Evolutionary conservation across 495 filamentous ascomycete genomes (phyloP).

Genomic region (Lentithecium fluviatile): DNA sequence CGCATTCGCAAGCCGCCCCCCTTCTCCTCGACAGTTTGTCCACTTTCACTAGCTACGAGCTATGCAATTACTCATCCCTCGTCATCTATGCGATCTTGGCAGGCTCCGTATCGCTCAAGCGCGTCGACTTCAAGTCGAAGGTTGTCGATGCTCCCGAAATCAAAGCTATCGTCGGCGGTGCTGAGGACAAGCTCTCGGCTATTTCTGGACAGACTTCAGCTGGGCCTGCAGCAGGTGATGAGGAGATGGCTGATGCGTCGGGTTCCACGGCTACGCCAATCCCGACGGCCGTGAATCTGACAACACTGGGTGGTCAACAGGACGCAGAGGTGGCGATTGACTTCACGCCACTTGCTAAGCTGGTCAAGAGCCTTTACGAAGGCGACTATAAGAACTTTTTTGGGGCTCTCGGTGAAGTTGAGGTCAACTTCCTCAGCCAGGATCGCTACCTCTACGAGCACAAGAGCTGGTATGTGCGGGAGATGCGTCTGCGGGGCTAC

Average conservation of each 20-base stretch:
- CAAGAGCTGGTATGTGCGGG: conserved; percentile 90
- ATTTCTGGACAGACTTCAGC: conserved; percentile 73
- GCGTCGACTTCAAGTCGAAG: conserved; percentile 97
- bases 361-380: conserved; percentile 87
- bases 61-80: conserved; percentile 90
- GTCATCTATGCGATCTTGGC: conserved; percentile 96
- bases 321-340: conserved; percentile 74
- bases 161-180: conserved; percentile 88
- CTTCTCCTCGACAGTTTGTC: conserved; percentile 93
- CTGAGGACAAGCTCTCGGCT: conserved; percentile 80
- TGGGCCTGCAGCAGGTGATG: conserved; percentile 73
- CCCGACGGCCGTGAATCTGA: conserved; percentile 76
- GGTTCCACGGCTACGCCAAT: conserved; percentile 57
- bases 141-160: conserved; percentile 98
- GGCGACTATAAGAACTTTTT: conserved; percentile 95
- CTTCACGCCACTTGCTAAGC: conserved; percentile 74
- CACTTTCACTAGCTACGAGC: conserved; percentile 97
- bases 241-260: conserved; percentile 70
- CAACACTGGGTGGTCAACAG: conserved; percentile 73
- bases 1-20: conserved; percentile 84
- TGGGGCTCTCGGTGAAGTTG: conserved; percentile 81
- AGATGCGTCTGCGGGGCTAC: conserved; percentile 95
- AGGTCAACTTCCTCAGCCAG: conserved; percentile 88
- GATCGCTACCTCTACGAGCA: conserved; percentile 95
- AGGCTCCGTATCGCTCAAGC: conserved; percentile 88